Evolutionary conservation across 2,329 filamentous ascomycete species (phyloP).

Genomic region (Grosmannia penicillata): DNA sequence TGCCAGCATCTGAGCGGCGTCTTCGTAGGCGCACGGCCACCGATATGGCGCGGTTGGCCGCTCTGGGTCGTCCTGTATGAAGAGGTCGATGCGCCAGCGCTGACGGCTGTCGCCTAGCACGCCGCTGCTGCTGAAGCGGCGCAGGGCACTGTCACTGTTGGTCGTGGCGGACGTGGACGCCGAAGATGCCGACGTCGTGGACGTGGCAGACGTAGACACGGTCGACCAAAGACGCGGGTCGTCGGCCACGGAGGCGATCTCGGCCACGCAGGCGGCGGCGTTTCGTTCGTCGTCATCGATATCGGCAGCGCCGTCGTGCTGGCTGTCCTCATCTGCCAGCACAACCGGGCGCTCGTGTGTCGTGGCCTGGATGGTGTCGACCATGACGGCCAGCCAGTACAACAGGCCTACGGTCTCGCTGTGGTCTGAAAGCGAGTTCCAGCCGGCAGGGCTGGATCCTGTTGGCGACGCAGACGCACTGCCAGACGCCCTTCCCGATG

Average conservation of each 20-base stretch:
- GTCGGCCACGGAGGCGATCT: no score
- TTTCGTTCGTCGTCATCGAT: conserved; percentile 9
- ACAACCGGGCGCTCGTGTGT: conserved; percentile 27
- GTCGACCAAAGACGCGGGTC: no score
- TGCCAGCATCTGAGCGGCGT: conserved; percentile 31
- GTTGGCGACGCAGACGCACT: no score
- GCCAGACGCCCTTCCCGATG: not conserved
- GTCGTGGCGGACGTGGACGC: not conserved
- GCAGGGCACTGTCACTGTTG: not conserved
- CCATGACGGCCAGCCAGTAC: conserved; percentile 45
- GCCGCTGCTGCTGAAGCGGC: not conserved
- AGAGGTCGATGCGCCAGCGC: conserved; percentile 19
- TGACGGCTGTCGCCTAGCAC: not conserved
- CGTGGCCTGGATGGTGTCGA: conserved; percentile 39
- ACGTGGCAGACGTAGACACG: no score
- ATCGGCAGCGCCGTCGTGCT: conserved; percentile 17
- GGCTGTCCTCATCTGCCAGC: conserved; percentile 24
- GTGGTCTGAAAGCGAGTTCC: conserved; percentile 11
- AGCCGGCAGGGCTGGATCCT: no score
- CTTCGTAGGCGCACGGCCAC: conserved; percentile 41
- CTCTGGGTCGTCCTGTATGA: conserved; percentile 19
- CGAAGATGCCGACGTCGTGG: not conserved
- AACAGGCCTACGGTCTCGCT: conserved; percentile 33
- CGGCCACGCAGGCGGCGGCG: not conserved
- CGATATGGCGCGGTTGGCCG: conserved; percentile 14